Percentiles rank a stretch among this genome's conserved stretches.
These are phyloP conservation scores for Rhodotorula sp. DNA, from an alignment of 1,284 basidiomycete genomes.

Conservation along the genomic window DNA sequence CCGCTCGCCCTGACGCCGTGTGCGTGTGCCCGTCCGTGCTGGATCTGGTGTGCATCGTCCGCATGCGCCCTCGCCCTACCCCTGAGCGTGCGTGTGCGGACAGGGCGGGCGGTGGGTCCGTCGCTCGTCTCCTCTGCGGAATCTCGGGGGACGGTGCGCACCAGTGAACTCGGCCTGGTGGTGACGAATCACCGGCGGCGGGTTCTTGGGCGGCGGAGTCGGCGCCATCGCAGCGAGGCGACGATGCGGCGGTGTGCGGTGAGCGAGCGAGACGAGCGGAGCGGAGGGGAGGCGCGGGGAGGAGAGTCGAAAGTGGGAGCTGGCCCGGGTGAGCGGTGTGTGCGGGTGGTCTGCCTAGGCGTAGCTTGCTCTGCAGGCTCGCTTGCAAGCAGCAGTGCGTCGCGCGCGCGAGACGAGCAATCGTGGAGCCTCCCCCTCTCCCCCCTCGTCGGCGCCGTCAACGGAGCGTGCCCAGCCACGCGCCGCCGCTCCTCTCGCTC, in stretches of 20 bases:
- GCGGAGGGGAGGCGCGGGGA: neutral
- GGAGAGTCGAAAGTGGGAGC: neutral
- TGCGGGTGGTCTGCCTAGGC: no score
- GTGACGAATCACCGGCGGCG: conserved; percentile 30
- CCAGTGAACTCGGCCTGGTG: conserved; percentile 39
- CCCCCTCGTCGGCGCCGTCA: no score
- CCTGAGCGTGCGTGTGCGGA: neutral
- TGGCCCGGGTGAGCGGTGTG: no score
- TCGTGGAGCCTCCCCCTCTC: no score
- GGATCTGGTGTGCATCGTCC: neutral
- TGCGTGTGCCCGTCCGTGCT: neutral
- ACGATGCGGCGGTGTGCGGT: neutral
- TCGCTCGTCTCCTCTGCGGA: neutral
- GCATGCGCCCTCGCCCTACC: no score
- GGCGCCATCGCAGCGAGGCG: conserved; percentile 23
- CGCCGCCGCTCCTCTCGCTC: no score
- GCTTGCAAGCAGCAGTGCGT: no score
- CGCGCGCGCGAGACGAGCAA: no score
- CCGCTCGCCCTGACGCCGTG: neutral
- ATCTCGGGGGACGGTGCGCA: conserved; percentile 18
- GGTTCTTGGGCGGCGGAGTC: conserved; percentile 29
- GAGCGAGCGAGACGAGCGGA: neutral
- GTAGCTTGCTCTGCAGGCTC: no score
- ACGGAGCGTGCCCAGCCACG: no score
- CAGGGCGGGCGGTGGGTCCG: neutral